Percentiles rank a stretch among this genome's conserved stretches.
Conservation (phyloP, 352 stramenopile genomes). For the Pythium periplocum region DNA sequence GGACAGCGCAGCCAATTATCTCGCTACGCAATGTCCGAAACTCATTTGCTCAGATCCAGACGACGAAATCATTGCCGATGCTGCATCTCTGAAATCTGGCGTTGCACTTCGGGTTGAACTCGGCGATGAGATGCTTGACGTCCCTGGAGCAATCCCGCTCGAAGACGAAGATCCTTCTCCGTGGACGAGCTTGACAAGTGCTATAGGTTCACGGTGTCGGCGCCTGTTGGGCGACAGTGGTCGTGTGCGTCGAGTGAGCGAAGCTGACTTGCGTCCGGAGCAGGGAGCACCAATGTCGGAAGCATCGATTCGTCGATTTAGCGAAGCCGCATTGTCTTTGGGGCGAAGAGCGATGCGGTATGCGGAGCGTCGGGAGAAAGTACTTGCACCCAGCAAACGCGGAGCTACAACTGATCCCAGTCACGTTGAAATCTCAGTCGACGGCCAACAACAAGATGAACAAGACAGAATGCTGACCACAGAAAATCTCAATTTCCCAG, state of each 20-base stretch:
- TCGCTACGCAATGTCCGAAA: conserved; percentile 68
- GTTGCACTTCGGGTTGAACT: conserved; percentile 66
- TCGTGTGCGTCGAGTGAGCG: conserved; percentile 33
- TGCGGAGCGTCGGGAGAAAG: conserved; percentile 15
- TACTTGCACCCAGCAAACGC: not conserved
- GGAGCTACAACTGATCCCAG: not conserved
- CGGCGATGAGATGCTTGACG: conserved; percentile 22
- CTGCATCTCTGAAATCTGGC: conserved; percentile 76
- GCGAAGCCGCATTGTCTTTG: conserved; percentile 56
- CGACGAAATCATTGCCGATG: conserved; percentile 82
- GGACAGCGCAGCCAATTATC: conserved; percentile 71
- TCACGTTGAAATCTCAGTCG: conserved; percentile 19
- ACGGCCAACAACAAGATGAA: conserved; percentile 6
- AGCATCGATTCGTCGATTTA: conserved; percentile 55
- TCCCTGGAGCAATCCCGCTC: conserved; percentile 6
- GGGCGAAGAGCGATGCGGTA: conserved; percentile 53
- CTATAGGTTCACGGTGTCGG: not conserved
- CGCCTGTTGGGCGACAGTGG: too few species aligned
- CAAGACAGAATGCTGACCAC: not conserved
- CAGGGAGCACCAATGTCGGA: conserved; percentile 59
- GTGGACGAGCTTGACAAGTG: not conserved
- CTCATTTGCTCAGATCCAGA: conserved; percentile 76
- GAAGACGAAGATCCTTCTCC: not conserved
- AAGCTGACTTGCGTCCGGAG: conserved; percentile 45
- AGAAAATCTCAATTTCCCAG: conserved; percentile 32